These are phyloP conservation scores for Emiliania huxleyi DNA, from an alignment of 78 protist genomes.

Conservation along the genomic window DNA sequence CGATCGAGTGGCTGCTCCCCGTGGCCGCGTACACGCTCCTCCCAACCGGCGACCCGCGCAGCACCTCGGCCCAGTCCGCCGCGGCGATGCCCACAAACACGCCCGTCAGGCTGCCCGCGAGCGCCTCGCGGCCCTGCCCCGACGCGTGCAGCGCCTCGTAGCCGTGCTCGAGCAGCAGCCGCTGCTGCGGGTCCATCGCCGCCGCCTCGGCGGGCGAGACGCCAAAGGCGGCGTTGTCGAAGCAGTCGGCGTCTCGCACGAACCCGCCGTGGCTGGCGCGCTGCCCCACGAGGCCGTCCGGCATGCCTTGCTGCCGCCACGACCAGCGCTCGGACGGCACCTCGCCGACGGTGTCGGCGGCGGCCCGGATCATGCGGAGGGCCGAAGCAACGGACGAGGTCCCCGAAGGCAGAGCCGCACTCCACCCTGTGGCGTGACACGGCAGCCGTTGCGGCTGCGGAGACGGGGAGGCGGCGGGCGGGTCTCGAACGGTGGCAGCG, in stretches of 20 bases:
- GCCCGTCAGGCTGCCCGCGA: not conserved
- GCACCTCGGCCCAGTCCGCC: not conserved
- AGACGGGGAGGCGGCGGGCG: no score
- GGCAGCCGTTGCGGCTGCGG: no score
- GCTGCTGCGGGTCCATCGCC: constrained; percentile 22
- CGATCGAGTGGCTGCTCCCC: constrained; percentile 5
- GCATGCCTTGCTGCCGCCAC: no score
- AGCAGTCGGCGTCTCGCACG: not conserved
- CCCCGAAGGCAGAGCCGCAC: no score
- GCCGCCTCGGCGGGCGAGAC: not conserved
- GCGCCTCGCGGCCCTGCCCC: not conserved
- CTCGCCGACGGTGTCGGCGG: no score
- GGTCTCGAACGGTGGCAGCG: no score
- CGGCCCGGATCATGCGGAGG: no score
- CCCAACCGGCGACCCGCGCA: not conserved
- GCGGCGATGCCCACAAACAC: not conserved
- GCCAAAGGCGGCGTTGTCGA: not conserved
- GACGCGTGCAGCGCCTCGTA: not conserved
- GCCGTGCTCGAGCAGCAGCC: not conserved
- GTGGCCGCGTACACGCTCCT: constrained; percentile 1
- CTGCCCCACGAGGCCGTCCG: not conserved
- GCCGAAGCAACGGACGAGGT: no score
- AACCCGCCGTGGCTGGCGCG: not conserved
- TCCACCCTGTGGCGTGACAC: no score
- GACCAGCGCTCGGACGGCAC: not conserved